Evolutionary conservation across 208 protist genomes (phyloP).

Genomic region (Vickermania spadyakhi): DNA sequence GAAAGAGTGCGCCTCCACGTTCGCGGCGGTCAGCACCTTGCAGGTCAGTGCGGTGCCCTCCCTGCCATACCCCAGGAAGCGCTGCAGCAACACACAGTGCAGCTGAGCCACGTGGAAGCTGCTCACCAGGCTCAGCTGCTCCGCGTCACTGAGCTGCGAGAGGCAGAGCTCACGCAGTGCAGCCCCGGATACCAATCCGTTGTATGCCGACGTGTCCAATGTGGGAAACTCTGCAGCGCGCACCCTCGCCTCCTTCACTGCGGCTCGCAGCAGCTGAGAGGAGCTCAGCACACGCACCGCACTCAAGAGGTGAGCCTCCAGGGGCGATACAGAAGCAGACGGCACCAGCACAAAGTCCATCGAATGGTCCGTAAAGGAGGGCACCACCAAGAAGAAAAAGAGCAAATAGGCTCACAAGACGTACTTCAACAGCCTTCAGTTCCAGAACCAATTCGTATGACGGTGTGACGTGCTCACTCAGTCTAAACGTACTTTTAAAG

Average conservation of each 20-base stretch:
- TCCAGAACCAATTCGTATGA: no score
- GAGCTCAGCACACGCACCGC: neutral
- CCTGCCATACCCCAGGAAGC: neutral
- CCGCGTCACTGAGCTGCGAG: neutral
- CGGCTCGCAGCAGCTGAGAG: neutral
- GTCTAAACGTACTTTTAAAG: no score
- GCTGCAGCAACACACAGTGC: neutral
- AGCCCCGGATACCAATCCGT: neutral
- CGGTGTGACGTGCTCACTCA: no score
- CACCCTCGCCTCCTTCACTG: neutral
- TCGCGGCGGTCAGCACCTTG: neutral
- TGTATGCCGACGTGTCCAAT: neutral
- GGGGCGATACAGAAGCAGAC: neutral
- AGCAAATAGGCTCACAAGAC: no score
- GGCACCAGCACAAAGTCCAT: neutral
- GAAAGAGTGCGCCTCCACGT: neutral
- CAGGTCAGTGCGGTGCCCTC: neutral
- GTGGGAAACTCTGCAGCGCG: neutral
- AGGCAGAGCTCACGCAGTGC: neutral
- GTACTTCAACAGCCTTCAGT: no score
- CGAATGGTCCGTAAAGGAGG: no score
- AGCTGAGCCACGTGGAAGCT: neutral
- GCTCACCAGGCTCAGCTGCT: neutral
- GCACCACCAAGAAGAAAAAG: no score
- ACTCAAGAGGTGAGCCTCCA: neutral